phyloP scores from a whole-genome alignment of 768 basidiomycete species.

The Naganishia vaughanmartiniae region DNA sequence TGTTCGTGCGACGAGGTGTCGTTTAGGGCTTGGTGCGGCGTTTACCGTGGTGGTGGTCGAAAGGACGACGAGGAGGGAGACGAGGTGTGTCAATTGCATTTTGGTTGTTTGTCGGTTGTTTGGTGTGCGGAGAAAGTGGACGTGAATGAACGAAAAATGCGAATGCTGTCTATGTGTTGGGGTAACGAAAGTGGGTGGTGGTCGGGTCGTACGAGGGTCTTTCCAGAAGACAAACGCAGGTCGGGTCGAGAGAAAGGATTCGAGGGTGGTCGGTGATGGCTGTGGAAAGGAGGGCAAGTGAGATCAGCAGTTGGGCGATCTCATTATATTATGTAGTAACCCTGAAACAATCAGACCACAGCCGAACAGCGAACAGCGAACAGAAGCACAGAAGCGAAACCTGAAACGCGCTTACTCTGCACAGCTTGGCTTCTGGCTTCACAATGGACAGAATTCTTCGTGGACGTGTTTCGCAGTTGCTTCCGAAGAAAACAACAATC shows the following conservation, averaged over 20 bases:
- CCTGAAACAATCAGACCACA: neutral
- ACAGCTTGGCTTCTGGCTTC: neutral
- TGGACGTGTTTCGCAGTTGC: neutral
- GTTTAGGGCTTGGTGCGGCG: slow-evolving; percentile 13
- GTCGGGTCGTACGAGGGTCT: slow-evolving; percentile 3
- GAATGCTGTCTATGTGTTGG: slow-evolving; percentile 2
- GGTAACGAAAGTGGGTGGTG: slow-evolving; percentile 11
- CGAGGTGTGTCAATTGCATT: slow-evolving; percentile 15
- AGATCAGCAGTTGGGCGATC: neutral
- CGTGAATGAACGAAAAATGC: neutral
- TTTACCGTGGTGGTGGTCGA: neutral
- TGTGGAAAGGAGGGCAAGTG: neutral
- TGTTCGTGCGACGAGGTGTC: slow-evolving; percentile 9
- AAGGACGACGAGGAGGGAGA: slow-evolving; percentile 6
- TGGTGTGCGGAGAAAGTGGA: neutral
- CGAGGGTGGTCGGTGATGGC: neutral
- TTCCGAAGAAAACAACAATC: slow-evolving; percentile 3
- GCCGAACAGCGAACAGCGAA: neutral
- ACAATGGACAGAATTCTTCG: neutral
- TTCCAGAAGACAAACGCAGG: slow-evolving; percentile 11
- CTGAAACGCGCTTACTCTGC: slow-evolving; percentile 2
- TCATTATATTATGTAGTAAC: neutral
- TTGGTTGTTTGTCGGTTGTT: neutral
- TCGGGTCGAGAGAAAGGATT: no score
- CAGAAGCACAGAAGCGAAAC: neutral